Conservation (phyloP, 2,329 filamentous ascomycete genomes). For the Mycosphaerella arachidis region DNA sequence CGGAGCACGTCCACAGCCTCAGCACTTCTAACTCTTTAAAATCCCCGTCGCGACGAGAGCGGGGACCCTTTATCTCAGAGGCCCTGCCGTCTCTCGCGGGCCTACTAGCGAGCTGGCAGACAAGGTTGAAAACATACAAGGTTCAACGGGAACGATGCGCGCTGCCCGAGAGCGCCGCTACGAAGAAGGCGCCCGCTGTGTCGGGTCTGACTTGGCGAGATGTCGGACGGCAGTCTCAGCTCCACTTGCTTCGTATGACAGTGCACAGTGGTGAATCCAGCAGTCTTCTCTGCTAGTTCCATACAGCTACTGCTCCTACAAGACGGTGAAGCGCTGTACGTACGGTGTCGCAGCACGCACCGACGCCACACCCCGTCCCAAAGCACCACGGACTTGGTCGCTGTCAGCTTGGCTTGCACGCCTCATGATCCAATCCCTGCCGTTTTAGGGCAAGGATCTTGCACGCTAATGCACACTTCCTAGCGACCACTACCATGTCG, state of each 20-base stretch:
- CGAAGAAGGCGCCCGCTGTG: background rate
- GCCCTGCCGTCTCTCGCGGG: background rate
- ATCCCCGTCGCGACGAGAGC: background rate
- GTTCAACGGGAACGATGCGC: conserved; percentile 3
- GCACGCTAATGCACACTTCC: background rate
- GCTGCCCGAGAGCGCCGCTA: conserved; percentile 2
- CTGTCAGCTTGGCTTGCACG: conserved; percentile 2
- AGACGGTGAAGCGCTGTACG: background rate
- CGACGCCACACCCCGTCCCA: background rate
- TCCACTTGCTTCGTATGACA: conserved; percentile 1
- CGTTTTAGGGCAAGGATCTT: background rate
- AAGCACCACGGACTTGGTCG: background rate
- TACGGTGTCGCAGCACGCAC: background rate
- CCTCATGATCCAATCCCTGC: conserved; percentile 2
- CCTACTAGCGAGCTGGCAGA: background rate
- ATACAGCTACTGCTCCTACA: background rate
- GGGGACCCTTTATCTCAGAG: conserved; percentile 3
- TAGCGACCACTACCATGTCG: background rate
- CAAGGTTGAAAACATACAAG: conserved; percentile 2
- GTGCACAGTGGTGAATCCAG: background rate
- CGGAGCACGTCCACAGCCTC: conserved; percentile 5
- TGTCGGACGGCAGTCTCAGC: conserved; percentile 6
- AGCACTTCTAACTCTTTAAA: background rate
- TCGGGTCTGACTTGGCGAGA: conserved; percentile 1
- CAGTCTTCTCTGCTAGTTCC: background rate